phyloP scores from a whole-genome alignment of 1,284 basidiomycete genomes.

The Ceratobasidium theobromae region DNA sequence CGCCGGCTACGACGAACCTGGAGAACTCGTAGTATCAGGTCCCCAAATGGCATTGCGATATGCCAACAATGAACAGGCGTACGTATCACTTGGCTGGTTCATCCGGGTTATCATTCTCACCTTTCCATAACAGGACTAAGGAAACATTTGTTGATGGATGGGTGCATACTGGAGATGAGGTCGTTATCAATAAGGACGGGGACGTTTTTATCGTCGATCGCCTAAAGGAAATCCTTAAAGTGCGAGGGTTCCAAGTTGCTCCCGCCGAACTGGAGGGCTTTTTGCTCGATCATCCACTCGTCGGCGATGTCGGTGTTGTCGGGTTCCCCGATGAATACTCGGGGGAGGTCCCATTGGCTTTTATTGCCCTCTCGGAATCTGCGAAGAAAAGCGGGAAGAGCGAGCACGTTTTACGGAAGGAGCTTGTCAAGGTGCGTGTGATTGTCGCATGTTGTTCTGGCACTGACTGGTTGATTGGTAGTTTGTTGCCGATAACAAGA shows the following conservation, averaged over 20 bases:
- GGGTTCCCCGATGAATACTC: constrained; percentile 74
- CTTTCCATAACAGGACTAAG: constrained; percentile 48
- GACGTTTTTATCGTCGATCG: constrained; percentile 68
- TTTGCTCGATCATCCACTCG: constrained; percentile 67
- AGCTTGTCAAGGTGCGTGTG: constrained; percentile 6
- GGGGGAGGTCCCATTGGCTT: constrained; percentile 76
- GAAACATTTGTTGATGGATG: constrained; percentile 62
- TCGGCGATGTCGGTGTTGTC: constrained; percentile 73
- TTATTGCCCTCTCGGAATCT: constrained; percentile 55
- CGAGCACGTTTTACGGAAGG: constrained; percentile 48
- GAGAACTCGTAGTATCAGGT: constrained; percentile 62
- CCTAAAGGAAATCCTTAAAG: constrained; percentile 50
- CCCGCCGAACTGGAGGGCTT: constrained; percentile 63
- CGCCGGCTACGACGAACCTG: constrained; percentile 62
- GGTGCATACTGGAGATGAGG: constrained; percentile 71
- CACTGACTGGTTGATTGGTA: constrained; percentile 42
- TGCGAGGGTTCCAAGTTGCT: constrained; percentile 38
- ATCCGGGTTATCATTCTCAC: not conserved
- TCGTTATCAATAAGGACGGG: constrained; percentile 54
- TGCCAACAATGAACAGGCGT: constrained; percentile 59
- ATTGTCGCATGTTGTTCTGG: constrained; percentile 29
- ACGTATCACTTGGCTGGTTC: constrained; percentile 43
- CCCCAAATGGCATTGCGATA: constrained; percentile 62
- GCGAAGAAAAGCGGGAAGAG: constrained; percentile 47
- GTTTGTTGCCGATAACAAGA: constrained; percentile 70